Evolutionary conservation across 441 rosid genomes (phyloP), one percentile per base, ranked within the genome.

Genomic region (Corymbia calophylla): DNA sequence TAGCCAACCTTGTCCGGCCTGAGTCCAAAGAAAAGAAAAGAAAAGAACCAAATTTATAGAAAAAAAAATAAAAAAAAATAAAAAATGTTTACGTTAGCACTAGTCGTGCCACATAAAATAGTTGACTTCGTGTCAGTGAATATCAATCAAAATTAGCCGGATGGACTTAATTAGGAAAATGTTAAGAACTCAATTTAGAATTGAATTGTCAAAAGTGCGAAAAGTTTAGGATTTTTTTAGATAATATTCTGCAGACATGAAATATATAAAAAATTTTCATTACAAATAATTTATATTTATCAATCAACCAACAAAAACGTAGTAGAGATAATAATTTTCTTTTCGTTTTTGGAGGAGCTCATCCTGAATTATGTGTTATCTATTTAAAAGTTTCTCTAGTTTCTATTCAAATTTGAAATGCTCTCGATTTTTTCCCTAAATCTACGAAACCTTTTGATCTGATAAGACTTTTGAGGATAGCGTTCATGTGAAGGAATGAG

Each of bases 81-180:
- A 23, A 56, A 56, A 23, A 56, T 4, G 3, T 56, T 56, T 12
- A 56, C 13, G 1, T 23, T 0, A 9, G 0, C 23, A 12, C 62
- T 12, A 56, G 1, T 23, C 0, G 13, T 56, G 23, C 23, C 23
- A 23, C 5, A 5, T 56, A 9, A 27, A 56, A 56, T 0, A 0
- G 5, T 56, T 56, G 62, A 56, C 23, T 21, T 56, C 29, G 4
- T 1, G 5, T 56, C 0, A 9, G 1, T 21, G 12, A 56, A 56
- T 23, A 21, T 56, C 5, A 4, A 1, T 7, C 19, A 56, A 56
- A 56, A 56, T 56, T 23, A 21, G 23, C 1, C 0, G 5, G 12
- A 23, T 56, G 62, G 27, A 56, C 9, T 56, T 35, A 35, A 35
- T 35, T 35, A 35, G 39, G 39, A 35, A 35, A 35, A 35, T 35